These are phyloP conservation scores for Solanum tacnaense DNA, from an alignment of 257 asterid species.

Conservation along the genomic window DNA sequence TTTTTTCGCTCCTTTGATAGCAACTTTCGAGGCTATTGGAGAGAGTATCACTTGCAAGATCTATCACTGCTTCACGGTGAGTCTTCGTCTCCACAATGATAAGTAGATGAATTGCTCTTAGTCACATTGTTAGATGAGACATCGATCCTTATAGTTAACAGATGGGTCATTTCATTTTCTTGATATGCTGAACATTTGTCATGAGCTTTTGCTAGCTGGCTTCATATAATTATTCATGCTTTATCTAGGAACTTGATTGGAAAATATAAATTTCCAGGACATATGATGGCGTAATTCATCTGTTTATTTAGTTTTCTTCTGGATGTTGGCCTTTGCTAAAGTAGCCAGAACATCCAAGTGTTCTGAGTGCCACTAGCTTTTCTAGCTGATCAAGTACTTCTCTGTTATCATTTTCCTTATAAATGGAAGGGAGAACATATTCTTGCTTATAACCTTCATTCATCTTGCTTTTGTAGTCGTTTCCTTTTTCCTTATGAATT, in stretches of 20 bases:
- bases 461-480: background rate
- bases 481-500: background rate
- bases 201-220: background rate
- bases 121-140: background rate
- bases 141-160: background rate
- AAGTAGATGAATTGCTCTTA: background rate
- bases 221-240: background rate
- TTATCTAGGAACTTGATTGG: background rate
- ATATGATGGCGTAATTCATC: background rate
- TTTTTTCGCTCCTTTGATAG: slow-evolving; percentile 68
- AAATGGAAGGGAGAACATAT: background rate
- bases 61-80: slow-evolving; percentile 63
- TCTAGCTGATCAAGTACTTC: background rate
- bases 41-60: slow-evolving; percentile 41
- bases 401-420: background rate
- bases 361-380: background rate
- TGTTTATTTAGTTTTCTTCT: background rate
- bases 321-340: background rate
- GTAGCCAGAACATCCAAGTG: background rate
- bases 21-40: slow-evolving; percentile 84
- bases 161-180: background rate
- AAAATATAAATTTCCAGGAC: background rate
- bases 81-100: slow-evolving; percentile 1
- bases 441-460: background rate
- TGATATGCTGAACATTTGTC: background rate